Evolutionary conservation across 2,329 filamentous ascomycete genomes (phyloP).

Genomic region (Colletotrichum gigasporum): DNA sequence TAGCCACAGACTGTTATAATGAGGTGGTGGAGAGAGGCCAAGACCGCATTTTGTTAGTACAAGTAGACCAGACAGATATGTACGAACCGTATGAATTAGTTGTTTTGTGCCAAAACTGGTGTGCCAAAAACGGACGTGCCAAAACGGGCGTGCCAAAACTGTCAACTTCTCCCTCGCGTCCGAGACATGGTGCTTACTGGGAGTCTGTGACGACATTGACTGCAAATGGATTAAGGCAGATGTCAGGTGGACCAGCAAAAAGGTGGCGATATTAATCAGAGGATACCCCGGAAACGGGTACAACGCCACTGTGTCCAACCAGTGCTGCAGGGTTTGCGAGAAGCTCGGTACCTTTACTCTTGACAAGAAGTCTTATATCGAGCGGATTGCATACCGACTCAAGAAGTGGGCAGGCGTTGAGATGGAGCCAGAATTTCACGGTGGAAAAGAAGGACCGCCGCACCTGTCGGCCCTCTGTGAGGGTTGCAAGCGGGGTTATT

Average conservation of each 20-base stretch:
- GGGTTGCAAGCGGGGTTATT: conserved; percentile 46
- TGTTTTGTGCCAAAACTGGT: no score
- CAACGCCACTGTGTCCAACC: conserved; percentile 48
- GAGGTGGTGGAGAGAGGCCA: no score
- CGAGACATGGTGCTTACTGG: no score
- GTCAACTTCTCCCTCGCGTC: no score
- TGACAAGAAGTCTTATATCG: conserved; percentile 42
- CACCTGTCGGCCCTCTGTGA: conserved; percentile 44
- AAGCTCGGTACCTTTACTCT: conserved; percentile 38
- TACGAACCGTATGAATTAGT: no score
- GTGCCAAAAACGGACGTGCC: no score
- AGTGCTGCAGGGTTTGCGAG: conserved; percentile 45
- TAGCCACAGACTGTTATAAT: no score
- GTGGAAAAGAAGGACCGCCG: conserved; percentile 12
- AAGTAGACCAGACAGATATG: no score
- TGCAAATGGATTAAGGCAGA: no score
- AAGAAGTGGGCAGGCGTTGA: conserved; percentile 46
- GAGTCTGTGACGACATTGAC: no score
- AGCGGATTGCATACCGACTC: conserved; percentile 46
- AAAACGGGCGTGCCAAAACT: no score
- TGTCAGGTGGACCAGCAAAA: conserved; percentile 45
- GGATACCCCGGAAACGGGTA: conserved; percentile 41
- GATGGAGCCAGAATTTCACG: conserved; percentile 24
- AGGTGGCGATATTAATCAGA: conserved; percentile 45
- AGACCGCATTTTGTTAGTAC: no score